phyloP scores from a whole-genome alignment of 1,139 yeast genomes.

The Debaryomycetaceae sp. region DNA sequence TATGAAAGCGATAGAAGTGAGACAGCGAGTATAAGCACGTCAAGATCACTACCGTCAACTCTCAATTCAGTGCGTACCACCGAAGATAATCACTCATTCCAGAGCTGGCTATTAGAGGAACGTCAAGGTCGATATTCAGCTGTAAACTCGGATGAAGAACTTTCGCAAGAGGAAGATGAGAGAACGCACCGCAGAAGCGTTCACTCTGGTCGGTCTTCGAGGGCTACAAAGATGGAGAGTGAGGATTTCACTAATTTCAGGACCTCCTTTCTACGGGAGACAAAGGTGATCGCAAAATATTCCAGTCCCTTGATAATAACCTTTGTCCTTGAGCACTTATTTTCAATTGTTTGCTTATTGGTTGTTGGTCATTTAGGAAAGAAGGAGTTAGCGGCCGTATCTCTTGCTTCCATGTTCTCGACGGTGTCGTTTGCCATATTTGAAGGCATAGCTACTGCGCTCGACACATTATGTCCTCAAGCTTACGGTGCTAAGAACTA shows the following conservation, averaged over 20 bases:
- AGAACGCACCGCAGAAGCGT: constrained; percentile 13
- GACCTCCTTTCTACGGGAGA: constrained; percentile 46
- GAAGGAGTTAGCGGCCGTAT: constrained; percentile 73
- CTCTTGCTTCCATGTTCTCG: constrained; percentile 84
- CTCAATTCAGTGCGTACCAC: constrained; percentile 48
- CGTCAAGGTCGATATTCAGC: constrained; percentile 57
- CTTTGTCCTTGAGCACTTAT: constrained; percentile 67
- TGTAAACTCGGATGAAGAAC: constrained; percentile 23
- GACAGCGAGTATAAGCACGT: constrained; percentile 51
- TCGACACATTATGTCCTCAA: constrained; percentile 85
- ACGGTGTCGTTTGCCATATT: constrained; percentile 80
- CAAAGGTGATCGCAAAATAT: constrained; percentile 47
- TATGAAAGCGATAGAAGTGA: constrained; percentile 43
- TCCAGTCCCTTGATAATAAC: constrained; percentile 65
- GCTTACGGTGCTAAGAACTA: constrained; percentile 72
- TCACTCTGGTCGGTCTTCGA: constrained; percentile 1
- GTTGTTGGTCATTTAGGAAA: constrained; percentile 75
- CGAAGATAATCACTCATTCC: constrained; percentile 51
- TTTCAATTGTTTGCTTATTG: constrained; percentile 65
- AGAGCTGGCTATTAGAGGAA: constrained; percentile 63
- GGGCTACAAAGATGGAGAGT: constrained; percentile 13
- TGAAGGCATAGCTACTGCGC: constrained; percentile 84
- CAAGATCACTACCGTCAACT: constrained; percentile 64
- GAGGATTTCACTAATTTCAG: constrained; percentile 41
- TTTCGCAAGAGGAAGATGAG: constrained; percentile 15